A percentile compares a stretch with the other conserved stretches of the same genome.
Conservation (phyloP, 2,329 filamentous ascomycete genomes). For the Fusarium udum region DNA sequence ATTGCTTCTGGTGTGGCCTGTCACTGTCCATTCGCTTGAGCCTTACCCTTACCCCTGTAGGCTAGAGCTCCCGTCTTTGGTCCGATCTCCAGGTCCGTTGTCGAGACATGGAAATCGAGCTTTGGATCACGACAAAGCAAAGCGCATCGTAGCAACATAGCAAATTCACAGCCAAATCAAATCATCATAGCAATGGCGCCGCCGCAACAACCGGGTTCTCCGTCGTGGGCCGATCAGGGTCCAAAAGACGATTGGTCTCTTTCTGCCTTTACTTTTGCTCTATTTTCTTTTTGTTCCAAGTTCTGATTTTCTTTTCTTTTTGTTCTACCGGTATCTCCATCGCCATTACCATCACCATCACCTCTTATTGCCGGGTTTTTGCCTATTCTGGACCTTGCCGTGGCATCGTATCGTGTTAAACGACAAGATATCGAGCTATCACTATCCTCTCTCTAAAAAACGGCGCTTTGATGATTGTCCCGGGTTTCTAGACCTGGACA, state of each 20-base stretch:
- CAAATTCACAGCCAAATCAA: neutral
- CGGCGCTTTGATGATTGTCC: neutral
- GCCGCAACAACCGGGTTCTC: conserved; percentile 8
- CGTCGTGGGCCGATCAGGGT: conserved; percentile 20
- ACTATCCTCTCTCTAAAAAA: neutral
- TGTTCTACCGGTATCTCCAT: neutral
- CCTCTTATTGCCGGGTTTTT: neutral
- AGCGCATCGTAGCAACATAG: neutral
- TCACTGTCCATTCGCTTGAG: conserved; percentile 6
- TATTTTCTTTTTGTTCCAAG: neutral
- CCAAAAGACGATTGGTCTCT: neutral
- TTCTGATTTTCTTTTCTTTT: neutral
- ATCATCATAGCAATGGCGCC: conserved; percentile 1
- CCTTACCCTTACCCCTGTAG: conserved; percentile 30
- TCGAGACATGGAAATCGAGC: conserved; percentile 38
- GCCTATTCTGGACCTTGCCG: neutral
- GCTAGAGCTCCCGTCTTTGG: conserved; percentile 36
- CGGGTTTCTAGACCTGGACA: conserved; percentile 6
- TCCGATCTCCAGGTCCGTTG: conserved; percentile 24
- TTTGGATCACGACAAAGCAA: conserved; percentile 1
- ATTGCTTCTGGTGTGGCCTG: neutral
- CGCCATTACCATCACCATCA: neutral
- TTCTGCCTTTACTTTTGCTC: neutral
- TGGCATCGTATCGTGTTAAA: neutral
- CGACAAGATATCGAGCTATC: neutral